Conservation (phyloP, 73 alveolate genomes). For the Strombidium stylifer region DNA sequence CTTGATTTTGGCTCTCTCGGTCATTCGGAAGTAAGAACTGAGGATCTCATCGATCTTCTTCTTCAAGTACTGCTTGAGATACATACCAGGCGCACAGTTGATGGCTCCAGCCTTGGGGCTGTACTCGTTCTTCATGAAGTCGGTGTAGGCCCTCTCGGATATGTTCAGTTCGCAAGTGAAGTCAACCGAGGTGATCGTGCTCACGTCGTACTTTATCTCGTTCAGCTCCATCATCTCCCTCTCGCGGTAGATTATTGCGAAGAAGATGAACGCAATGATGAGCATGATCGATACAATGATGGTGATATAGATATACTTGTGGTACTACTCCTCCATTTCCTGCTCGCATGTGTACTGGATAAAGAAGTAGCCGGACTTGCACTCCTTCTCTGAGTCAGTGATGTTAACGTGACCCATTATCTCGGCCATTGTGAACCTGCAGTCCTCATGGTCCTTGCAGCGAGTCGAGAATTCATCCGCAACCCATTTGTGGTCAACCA, state of each 20-base stretch:
- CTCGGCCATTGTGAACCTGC: too few species aligned
- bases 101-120: conserved; percentile 9
- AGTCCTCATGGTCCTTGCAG: too few species aligned
- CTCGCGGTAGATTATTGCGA: not conserved
- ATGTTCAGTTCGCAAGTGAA: conserved; percentile 11
- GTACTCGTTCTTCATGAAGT: conserved; percentile 1
- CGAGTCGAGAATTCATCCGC: too few species aligned
- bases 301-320: not conserved
- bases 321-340: not conserved
- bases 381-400: too few species aligned
- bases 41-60: conserved; percentile 4
- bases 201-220: conserved; percentile 17
- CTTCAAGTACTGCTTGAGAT: conserved; percentile 8
- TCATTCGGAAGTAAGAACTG: not conserved
- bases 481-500: too few species aligned
- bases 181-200: conserved; percentile 41
- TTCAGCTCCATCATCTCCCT: not conserved
- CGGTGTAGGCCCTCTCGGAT: conserved; percentile 4
- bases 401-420: too few species aligned
- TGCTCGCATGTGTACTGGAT: conserved; percentile 4
- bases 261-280: conserved; percentile 12
- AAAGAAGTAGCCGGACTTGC: conserved; percentile 5
- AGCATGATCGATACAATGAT: not conserved
- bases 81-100: conserved; percentile 28
- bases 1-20: conserved; percentile 6